Evolutionary conservation across 148 eudicot species (phyloP).

Genomic region (Vaccinium corymbosum): DNA sequence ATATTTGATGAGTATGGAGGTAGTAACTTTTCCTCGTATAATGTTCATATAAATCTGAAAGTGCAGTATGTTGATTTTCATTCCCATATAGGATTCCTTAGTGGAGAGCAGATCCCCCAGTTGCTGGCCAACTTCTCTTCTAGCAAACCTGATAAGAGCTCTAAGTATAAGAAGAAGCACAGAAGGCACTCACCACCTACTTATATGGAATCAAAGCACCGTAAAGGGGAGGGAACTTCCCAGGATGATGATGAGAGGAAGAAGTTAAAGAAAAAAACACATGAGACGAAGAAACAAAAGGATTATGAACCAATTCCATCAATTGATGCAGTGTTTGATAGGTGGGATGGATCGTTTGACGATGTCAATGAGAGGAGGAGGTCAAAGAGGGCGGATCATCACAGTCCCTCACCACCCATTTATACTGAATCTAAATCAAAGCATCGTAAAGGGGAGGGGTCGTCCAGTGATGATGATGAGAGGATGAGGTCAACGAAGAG

Average conservation of each 20-base stretch:
- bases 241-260: constrained; percentile 33
- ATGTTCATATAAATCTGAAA: neutral
- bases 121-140: constrained; percentile 58
- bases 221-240: constrained; percentile 8
- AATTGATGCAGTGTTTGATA: constrained; percentile 27
- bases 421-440: constrained; percentile 3
- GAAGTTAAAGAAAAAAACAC: constrained; percentile 28
- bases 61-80: constrained; percentile 15
- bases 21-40: constrained; percentile 19
- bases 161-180: constrained; percentile 44
- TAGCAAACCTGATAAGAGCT: constrained; percentile 49
- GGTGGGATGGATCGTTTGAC: constrained; percentile 22
- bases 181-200: constrained; percentile 33
- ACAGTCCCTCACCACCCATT: constrained; percentile 27
- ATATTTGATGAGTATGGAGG: constrained; percentile 99
- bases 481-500: constrained; percentile 33
- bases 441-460: constrained; percentile 13
- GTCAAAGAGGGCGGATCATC: constrained; percentile 41
- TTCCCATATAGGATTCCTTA: constrained; percentile 64
- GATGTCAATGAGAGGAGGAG: constrained; percentile 29
- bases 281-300: constrained; percentile 30
- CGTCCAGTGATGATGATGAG: constrained; percentile 26
- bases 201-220: constrained; percentile 11
- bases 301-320: constrained; percentile 30
- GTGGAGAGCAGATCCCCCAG: constrained; percentile 56